phyloP scores from a whole-genome alignment of 192 early-diverging fungal genomes.

The Backusella australiensis region DNA sequence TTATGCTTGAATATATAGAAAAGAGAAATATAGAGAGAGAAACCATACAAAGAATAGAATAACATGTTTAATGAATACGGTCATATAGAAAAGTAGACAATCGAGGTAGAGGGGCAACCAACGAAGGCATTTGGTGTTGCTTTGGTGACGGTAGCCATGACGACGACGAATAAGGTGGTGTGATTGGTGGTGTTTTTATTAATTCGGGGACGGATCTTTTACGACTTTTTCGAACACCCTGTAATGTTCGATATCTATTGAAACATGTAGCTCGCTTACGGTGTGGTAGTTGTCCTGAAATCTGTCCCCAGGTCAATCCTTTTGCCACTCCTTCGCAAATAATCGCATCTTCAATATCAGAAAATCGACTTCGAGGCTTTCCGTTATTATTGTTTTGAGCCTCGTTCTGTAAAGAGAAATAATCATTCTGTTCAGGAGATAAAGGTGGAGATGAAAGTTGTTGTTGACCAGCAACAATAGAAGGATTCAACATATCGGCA shows the following conservation, averaged over 20 bases:
- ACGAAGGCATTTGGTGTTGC: neutral
- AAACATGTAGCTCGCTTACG: conserved; percentile 39
- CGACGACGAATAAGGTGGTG: conserved; percentile 11
- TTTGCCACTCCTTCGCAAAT: conserved; percentile 38
- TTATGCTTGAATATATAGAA: neutral
- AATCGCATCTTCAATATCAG: conserved; percentile 31
- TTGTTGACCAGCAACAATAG: conserved; percentile 3
- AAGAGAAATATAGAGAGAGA: neutral
- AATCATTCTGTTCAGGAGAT: conserved; percentile 2
- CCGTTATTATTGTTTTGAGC: neutral
- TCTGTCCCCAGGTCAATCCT: conserved; percentile 36
- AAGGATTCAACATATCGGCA: conserved; percentile 23
- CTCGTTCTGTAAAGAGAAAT: neutral
- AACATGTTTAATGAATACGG: neutral
- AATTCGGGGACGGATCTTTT: conserved; percentile 18
- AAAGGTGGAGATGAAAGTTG: neutral
- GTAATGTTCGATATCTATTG: conserved; percentile 34
- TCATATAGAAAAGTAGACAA: neutral
- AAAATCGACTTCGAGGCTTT: conserved; percentile 37
- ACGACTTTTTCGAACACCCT: conserved; percentile 33
- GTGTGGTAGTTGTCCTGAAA: conserved; percentile 33
- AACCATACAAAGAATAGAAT: neutral
- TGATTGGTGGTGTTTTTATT: conserved; percentile 7
- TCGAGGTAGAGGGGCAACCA: conserved; percentile 6
- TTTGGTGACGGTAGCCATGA: neutral